Base-by-base conservation (phyloP, 1,284 basidiomycete species). In the Grifola frondosa region DNA sequence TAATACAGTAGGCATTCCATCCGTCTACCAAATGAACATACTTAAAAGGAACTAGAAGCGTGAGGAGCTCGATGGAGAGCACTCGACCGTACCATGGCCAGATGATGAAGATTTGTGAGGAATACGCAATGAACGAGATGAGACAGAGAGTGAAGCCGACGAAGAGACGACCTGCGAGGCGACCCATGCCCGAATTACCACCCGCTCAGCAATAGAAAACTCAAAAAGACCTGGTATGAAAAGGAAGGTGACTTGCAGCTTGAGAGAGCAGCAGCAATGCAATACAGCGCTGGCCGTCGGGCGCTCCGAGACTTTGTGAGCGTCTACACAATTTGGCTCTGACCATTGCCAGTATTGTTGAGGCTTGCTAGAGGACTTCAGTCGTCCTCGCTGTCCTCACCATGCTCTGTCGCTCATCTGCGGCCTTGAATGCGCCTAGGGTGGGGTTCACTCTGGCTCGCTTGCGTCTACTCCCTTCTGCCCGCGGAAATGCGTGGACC, bases 21-120 rank as follows among this genome's bases (percentile, higher is more conserved):
- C n/a, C n/a, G n/a, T n/a, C n/a, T n/a, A n/a, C n/a, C n/a, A n/a
- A n/a, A n/a, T n/a, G 22, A 24, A 54, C 88, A 58, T 61, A 92
- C 90, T 97, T 96, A 84, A 97, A 96, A 1, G 93, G 92, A 1
- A 81, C 55, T 9, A 97, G 76, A 6, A 95, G 73, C 24, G 67
- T 69, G 26, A 92, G 56, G 21, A 96, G 78, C 48, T 90, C 82
- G 17, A 86, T 64, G 6, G 88, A 86, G 48, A 88, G 53, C 37
- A 65, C 81, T 25, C 75, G 64, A 32, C 89, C 87, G 58, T 93
- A 93, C 88, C 89, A 94, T 29, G 92, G 92, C 87, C 89, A 91
- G 64, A 95, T 81, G 52, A 97, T 74, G 65, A 89, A 94, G 59
- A 94, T 78, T 64, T 97, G 94, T 2, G 87, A 81, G 11, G 88